Evolutionary conservation across 2,329 filamentous ascomycete species (phyloP).

Genomic region (Dactylonectria macrodidyma): DNA sequence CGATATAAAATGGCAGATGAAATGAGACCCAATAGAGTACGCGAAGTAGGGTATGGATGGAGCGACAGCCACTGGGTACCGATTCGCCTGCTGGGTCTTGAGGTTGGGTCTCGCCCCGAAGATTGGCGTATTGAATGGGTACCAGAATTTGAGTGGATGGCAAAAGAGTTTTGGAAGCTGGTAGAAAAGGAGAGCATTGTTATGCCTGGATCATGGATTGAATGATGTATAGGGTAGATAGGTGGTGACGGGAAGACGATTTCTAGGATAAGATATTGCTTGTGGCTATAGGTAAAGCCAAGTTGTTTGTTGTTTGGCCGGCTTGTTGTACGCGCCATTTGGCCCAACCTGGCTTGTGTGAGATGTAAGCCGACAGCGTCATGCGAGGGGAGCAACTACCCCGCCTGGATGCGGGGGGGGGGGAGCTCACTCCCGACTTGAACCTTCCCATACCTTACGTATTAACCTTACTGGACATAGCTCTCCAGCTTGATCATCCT

Average conservation of each 20-base stretch:
- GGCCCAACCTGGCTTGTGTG: slow-evolving; percentile 6
- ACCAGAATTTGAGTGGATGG: slow-evolving; percentile 46
- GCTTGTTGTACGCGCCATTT: background rate
- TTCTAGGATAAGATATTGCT: no score
- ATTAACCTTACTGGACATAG: background rate
- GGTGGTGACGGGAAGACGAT: background rate
- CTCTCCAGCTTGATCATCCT: background rate
- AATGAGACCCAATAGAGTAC: background rate
- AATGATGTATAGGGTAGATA: slow-evolving; percentile 14
- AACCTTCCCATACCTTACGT: background rate
- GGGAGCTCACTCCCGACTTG: background rate
- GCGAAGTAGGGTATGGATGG: background rate
- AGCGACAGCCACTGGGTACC: slow-evolving; percentile 42
- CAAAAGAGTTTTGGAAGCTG: slow-evolving; percentile 45
- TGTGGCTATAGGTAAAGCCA: no score
- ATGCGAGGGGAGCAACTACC: background rate
- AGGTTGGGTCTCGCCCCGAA: slow-evolving; percentile 4
- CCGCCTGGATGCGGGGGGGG: slow-evolving; percentile 7
- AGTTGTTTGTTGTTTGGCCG: background rate
- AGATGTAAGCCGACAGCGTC: slow-evolving; percentile 3
- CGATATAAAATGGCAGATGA: slow-evolving; percentile 21
- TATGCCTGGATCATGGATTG: slow-evolving; percentile 50
- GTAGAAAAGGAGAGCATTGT: slow-evolving; percentile 24
- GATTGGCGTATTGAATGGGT: slow-evolving; percentile 49
- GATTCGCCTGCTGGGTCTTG: slow-evolving; percentile 38